Evolutionary conservation across 108 stramenopile genomes (phyloP), one percentile per base, ranked within the genome.

Genomic region (Nitzschia sp.): DNA sequence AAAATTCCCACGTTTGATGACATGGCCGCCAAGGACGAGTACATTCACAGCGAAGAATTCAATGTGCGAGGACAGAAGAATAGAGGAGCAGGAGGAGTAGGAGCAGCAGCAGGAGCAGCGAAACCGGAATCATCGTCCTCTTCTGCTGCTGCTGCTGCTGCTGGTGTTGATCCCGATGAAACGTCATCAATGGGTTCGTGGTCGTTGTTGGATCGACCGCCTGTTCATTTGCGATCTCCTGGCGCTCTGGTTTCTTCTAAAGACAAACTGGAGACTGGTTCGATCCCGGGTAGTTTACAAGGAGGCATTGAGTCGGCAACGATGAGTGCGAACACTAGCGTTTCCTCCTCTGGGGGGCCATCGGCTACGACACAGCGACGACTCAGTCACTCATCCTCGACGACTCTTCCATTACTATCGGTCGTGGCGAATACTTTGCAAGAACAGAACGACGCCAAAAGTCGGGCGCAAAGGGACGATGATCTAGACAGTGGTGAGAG

Each of bases 21-120:
- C 26, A 83, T 83, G 82, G 82, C 82, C 2, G 68, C 73, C 36
- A 67, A 83, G 27, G 82, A 83, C 31, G 77, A 78, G 11, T 83
- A 83, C 62, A 74, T 83, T 68, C 82, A 83, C 56, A 63, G 46
- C 25, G 68, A 73, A 23, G 73, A 71, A 9, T 69, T 83, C 25
- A 77, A 80, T 29, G 73, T 80, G 13, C 28, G 47, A 48, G 48
- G 65, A 5, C 60, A 64, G 19, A 41, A 3, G 45, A n/a, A 2
- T 45, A 45, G 60, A 45, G 1, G 19, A 38, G 45, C 27, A 41
- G n/a, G n/a, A n/a, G n/a, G n/a, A n/a, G n/a, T n/a, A 44, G 21
- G 50, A 53, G 19, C 9, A 15, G 25, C 8, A 27, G 44, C 19
- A 1, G 22, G 15, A 62, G 8, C 11, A 44, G 9, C 19, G 22